These are phyloP conservation scores for Aphanomyces invadans DNA, from an alignment of 352 stramenopile species.

Conservation along the genomic window DNA sequence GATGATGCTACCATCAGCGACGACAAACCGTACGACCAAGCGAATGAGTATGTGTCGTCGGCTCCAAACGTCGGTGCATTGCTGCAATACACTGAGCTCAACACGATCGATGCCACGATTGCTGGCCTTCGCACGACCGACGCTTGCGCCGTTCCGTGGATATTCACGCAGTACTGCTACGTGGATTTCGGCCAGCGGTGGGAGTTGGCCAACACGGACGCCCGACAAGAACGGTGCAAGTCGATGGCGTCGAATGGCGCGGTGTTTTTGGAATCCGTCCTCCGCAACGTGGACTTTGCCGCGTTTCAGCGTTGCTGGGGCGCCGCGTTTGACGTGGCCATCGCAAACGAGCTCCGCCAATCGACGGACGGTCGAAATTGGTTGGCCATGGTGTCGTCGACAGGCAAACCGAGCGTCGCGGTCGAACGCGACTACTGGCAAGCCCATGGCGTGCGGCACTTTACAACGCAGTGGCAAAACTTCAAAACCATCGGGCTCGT, in stretches of 20 bases:
- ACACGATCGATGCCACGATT: conserved; percentile 1
- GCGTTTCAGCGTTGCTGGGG: background rate
- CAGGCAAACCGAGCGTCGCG: background rate
- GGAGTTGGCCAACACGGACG: background rate
- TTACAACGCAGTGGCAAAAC: conserved; percentile 18
- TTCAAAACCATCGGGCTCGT: conserved; percentile 17
- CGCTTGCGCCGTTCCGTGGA: conserved; percentile 6
- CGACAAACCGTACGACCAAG: background rate
- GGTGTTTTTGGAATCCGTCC: conserved; percentile 13
- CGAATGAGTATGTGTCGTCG: background rate
- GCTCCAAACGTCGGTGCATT: background rate
- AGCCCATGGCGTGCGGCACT: background rate
- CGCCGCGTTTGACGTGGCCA: background rate
- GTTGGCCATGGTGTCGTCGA: background rate
- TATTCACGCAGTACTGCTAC: conserved; percentile 20
- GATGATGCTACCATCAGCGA: background rate
- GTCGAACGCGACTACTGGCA: background rate
- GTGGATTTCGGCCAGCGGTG: conserved; percentile 5
- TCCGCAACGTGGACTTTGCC: background rate
- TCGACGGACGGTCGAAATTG: background rate
- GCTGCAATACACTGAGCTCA: conserved; percentile 12
- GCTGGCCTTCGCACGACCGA: conserved; percentile 2
- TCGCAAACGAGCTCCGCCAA: background rate
- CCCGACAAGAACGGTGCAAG: background rate
- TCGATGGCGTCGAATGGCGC: background rate